A percentile compares a stretch with the other conserved stretches of the same genome.
Conservation (phyloP, 805 yeast genomes). For the Saccharomyces paradoxus region DNA sequence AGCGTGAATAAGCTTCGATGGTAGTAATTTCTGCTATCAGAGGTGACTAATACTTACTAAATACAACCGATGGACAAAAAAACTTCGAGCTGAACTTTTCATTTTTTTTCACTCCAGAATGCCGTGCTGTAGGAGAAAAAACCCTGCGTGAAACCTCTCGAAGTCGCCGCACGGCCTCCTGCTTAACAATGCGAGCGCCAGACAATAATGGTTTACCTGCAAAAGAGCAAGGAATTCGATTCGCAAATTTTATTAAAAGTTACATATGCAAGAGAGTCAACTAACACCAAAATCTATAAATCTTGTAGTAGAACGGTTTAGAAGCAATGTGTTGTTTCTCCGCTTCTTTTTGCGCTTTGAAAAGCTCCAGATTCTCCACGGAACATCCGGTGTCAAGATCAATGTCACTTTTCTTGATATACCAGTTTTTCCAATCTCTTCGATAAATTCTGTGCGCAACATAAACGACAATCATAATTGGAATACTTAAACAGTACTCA, state of each 20-base stretch:
- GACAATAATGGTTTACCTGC: neutral
- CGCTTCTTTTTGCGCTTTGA: constrained; percentile 34
- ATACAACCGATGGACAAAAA: neutral
- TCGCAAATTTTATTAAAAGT: neutral
- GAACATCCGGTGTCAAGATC: constrained; percentile 53
- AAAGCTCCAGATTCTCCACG: constrained; percentile 38
- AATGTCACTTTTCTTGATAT: constrained; percentile 38
- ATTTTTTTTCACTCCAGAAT: neutral
- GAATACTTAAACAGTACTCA: constrained; percentile 43
- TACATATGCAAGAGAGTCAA: neutral
- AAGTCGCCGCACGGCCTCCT: neutral
- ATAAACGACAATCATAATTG: constrained; percentile 40
- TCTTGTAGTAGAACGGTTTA: constrained; percentile 28
- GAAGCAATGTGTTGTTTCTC: constrained; percentile 26
- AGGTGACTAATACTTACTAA: neutral
- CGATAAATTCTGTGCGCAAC: constrained; percentile 39
- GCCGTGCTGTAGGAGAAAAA: neutral
- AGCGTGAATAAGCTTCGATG: neutral
- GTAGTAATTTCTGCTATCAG: neutral
- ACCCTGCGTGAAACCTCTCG: neutral
- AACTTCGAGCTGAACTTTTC: neutral
- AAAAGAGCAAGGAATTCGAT: neutral
- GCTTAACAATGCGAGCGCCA: neutral
- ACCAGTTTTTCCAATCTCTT: constrained; percentile 25
- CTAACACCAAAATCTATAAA: constrained; percentile 33